Conservation (phyloP, 2,329 filamentous ascomycete species). For the Nannizzia gypsea region DNA sequence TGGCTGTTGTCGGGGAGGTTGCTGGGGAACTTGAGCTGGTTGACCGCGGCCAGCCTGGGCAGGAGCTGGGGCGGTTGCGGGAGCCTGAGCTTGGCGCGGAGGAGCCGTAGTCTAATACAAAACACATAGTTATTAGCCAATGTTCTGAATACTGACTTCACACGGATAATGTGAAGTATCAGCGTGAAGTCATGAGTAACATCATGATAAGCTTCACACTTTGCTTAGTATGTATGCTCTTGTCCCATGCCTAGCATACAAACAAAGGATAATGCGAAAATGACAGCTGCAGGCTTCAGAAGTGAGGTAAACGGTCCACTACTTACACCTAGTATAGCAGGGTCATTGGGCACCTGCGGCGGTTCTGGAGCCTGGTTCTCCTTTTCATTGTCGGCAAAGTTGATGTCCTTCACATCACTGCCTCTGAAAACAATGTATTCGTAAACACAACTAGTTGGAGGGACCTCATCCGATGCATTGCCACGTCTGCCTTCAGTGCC, state of each 20-base stretch:
- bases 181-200: background rate
- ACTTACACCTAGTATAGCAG: slow-evolving; percentile 95
- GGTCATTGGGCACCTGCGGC: slow-evolving; percentile 77
- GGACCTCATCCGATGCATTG: slow-evolving; percentile 68
- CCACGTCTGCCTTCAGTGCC: slow-evolving; percentile 84
- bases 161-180: background rate
- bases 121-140: background rate
- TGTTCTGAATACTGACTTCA: background rate
- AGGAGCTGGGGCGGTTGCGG: slow-evolving; percentile 33
- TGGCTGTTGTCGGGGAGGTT: slow-evolving; percentile 22
- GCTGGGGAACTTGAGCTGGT: slow-evolving; percentile 33
- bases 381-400: slow-evolving; percentile 72
- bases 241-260: slow-evolving; percentile 72
- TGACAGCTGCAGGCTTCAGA: background rate
- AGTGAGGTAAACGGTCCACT: slow-evolving; percentile 4
- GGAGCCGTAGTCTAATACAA: background rate
- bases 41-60: slow-evolving; percentile 30
- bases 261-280: slow-evolving; percentile 11
- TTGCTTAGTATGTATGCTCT: slow-evolving; percentile 71
- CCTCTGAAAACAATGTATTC: slow-evolving; percentile 98
- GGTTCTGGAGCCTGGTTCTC: slow-evolving; percentile 61
- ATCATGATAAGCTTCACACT: slow-evolving; percentile 58
- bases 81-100: slow-evolving; percentile 1
- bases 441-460: slow-evolving; percentile 77
- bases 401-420: slow-evolving; percentile 95